phyloP scores from a whole-genome alignment of 1,284 basidiomycete genomes.

The Phlebopus sp. region DNA sequence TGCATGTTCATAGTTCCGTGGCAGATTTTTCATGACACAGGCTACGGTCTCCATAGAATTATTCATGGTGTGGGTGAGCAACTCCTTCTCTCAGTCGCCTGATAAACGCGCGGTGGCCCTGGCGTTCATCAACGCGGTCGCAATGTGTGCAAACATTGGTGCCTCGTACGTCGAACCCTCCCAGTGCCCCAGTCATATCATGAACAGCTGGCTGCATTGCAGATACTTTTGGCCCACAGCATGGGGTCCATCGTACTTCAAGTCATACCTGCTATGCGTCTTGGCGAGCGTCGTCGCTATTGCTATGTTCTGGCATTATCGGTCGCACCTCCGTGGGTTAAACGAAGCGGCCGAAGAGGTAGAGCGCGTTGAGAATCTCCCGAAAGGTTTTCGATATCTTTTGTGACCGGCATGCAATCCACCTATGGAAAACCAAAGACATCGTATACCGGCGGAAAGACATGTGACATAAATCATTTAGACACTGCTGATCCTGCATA shows the following conservation, averaged over 20 bases:
- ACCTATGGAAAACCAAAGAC: no score
- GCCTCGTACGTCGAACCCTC: conserved; percentile 34
- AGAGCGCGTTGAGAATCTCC: conserved; percentile 29
- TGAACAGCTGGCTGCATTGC: background rate
- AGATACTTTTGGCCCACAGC: conserved; percentile 40
- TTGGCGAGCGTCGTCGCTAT: conserved; percentile 39
- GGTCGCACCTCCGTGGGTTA: conserved; percentile 30
- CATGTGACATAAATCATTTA: no score
- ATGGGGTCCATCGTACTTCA: conserved; percentile 43
- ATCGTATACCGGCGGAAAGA: no score
- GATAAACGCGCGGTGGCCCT: conserved; percentile 40
- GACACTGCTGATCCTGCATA: no score
- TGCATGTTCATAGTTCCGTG: conserved; percentile 43
- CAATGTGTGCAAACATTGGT: conserved; percentile 1
- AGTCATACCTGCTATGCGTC: conserved; percentile 48
- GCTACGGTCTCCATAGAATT: conserved; percentile 60
- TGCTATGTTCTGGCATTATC: conserved; percentile 48
- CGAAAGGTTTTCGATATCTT: conserved; percentile 45
- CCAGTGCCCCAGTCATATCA: background rate
- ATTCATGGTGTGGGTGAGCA: conserved; percentile 67
- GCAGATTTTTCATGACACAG: conserved; percentile 34
- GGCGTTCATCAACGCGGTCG: conserved; percentile 31
- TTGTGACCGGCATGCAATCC: background rate
- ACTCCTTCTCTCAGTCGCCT: conserved; percentile 54
- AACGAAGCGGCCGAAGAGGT: conserved; percentile 14